Base-by-base conservation (phyloP, 2,329 filamentous ascomycete species). In the Phaeophleospora eucalypticola region DNA sequence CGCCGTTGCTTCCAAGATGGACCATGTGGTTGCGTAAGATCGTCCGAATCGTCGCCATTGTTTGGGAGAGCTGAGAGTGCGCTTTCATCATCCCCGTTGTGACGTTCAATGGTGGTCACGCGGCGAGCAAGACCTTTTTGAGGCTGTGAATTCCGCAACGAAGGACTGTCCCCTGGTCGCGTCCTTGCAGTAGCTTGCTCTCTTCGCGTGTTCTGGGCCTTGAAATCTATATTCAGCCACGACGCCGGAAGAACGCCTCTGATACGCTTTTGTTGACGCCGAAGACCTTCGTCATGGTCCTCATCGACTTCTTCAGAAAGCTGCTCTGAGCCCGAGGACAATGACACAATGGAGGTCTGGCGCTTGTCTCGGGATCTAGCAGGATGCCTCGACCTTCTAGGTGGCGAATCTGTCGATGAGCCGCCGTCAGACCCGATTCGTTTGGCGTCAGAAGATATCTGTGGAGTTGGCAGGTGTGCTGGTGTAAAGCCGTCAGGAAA, bases 161-260 rank as follows among this genome's bases (percentile, higher is more conserved):
- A 56, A 9, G 46, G 16, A 33, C 49, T 45, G 37, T 32, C 51
- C 17, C 41, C n/a, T 42, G 43, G 34, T 4, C 27, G 46, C 24
- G 19, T 29, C 32, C 38, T 42, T 29, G 21, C 12, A 19, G 38
- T 24, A 12, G 40, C 42, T 21, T 45, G 38, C 6, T 48, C 37
- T 18, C 39, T 36, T 17, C 21, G 48, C 42, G 47, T 20, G 36
- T 51, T 49, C 29, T 59, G 58, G 14, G 57, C 51, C 33, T 70
- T 63, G n/a, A 62, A 59, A 49, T 76, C 73, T 20, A 76, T 66
- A 41, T 68, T 72, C 41, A 76, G 56, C 71, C 72, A 76, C 1
- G 73, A 76, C 21, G 73, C 73, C 19, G 73, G 73, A 15, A 76
- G 58, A 6, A 76, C 73, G 10, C 73, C 73, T 59, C 63, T 71